Conservation (phyloP, 2,329 filamentous ascomycete genomes). For the Fusarium pininemorale region DNA sequence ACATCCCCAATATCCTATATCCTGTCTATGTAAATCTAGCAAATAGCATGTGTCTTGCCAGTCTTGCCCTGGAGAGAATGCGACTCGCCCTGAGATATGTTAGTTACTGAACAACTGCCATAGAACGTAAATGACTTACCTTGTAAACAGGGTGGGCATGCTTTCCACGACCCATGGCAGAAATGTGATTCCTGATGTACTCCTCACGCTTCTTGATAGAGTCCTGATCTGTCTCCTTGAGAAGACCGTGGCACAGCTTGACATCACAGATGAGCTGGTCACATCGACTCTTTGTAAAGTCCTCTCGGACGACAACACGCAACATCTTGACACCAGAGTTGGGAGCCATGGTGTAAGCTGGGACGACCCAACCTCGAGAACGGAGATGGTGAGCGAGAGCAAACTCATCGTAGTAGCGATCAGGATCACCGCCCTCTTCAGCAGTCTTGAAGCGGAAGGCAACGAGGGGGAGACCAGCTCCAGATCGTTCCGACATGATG, state of each 20-base stretch:
- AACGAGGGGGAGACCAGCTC: conserved; percentile 85
- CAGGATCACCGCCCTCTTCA: conserved; percentile 58
- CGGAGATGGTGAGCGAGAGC: conserved; percentile 85
- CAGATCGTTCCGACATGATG: conserved; percentile 84
- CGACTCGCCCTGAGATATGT: conserved; percentile 68
- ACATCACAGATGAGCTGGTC: conserved; percentile 82
- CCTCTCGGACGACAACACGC: conserved; percentile 90
- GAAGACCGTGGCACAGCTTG: conserved; percentile 75
- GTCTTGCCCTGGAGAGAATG: conserved; percentile 91
- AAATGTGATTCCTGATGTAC: conserved; percentile 67
- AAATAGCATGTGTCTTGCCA: conserved; percentile 89
- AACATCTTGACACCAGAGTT: conserved; percentile 89
- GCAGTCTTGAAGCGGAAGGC: conserved; percentile 79
- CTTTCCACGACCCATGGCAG: conserved; percentile 60
- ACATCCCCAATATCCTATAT: background rate
- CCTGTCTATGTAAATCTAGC: conserved; percentile 58
- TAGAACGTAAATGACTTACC: conserved; percentile 48
- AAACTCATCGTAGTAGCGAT: conserved; percentile 76
- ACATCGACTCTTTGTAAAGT: conserved; percentile 85
- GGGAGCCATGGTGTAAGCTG: conserved; percentile 97
- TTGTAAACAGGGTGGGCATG: conserved; percentile 60
- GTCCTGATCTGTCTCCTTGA: conserved; percentile 78
- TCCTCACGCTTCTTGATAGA: conserved; percentile 75
- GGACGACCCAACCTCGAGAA: conserved; percentile 89
- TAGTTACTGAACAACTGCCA: background rate